phyloP scores from a whole-genome alignment of 495 filamentous ascomycete genomes.

The Penicillium herquei region DNA sequence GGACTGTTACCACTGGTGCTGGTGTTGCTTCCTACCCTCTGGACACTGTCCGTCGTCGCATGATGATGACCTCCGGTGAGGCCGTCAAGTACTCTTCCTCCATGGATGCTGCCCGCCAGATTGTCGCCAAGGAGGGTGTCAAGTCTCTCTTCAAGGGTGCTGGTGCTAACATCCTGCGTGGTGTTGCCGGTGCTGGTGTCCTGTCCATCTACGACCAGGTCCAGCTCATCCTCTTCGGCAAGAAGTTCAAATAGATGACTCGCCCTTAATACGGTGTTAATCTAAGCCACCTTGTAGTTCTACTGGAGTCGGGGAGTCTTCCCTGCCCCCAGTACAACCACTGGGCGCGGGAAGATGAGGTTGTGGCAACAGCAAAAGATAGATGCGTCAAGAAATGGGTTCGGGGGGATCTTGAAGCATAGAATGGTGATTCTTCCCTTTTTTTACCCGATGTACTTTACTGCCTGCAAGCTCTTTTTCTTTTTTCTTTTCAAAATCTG shows the following conservation, averaged over 20 bases:
- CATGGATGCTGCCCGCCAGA: conserved; percentile 90
- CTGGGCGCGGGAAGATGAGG: conserved; percentile 27
- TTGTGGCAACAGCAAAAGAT: conserved; percentile 47
- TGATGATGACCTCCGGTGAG: conserved; percentile 98
- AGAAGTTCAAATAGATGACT: conserved; percentile 88
- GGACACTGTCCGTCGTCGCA: conserved; percentile 99
- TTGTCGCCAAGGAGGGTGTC: conserved; percentile 94
- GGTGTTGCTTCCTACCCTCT: conserved; percentile 99
- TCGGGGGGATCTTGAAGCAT: conserved; percentile 45
- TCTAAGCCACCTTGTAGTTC: conserved; percentile 22
- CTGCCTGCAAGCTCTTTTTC: conserved; percentile 52
- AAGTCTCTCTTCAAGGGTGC: conserved; percentile 99
- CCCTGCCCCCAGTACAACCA: conserved; percentile 24
- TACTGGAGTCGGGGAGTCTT: conserved; percentile 37
- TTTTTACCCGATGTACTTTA: conserved; percentile 58
- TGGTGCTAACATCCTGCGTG: conserved; percentile 99
- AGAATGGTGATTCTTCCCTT: conserved; percentile 44
- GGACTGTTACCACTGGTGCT: conserved; percentile 99
- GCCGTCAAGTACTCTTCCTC: conserved; percentile 99
- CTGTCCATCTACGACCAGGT: conserved; percentile 99
- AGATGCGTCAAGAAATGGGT: conserved; percentile 46
- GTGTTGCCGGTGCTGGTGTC: conserved; percentile 99
- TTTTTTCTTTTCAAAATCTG: conserved; percentile 40
- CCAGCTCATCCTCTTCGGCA: conserved; percentile 98
- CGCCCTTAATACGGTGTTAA: conserved; percentile 17